Conservation (phyloP, 345 rosid genomes). For the Citrus inodora region DNA sequence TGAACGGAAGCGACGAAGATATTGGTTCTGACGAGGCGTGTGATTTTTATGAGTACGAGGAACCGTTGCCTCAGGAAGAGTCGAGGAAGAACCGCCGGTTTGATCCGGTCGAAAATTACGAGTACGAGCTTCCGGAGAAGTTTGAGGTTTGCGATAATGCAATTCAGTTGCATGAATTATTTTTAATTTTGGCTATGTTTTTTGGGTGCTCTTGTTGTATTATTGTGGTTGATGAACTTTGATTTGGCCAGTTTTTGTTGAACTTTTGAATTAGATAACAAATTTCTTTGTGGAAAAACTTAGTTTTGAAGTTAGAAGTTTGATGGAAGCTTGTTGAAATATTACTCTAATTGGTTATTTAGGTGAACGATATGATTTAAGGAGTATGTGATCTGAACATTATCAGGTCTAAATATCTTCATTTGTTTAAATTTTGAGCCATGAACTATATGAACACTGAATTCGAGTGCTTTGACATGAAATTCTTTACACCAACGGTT, state of each 20-base stretch:
- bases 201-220: neutral
- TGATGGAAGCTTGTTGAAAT: neutral
- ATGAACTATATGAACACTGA: neutral
- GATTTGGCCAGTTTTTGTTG: neutral
- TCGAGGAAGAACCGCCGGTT: conserved; percentile 72
- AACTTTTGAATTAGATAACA: neutral
- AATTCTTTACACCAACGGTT: neutral
- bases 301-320: neutral
- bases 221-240: too few relatives aligned
- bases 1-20: conserved; percentile 44
- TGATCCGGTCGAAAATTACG: conserved; percentile 65
- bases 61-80: conserved; percentile 71
- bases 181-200: too few relatives aligned
- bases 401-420: neutral
- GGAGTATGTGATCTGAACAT: neutral
- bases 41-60: conserved; percentile 86
- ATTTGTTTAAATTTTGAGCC: neutral
- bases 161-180: neutral
- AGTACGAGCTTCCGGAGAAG: conserved; percentile 64
- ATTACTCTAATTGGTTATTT: neutral
- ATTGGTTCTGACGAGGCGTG: conserved; percentile 43
- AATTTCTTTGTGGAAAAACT: neutral
- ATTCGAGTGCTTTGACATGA: neutral
- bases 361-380: neutral
- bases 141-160: conserved; percentile 21